phyloP scores from a whole-genome alignment of 75 land plant genomes.

The Picea sitchensis region DNA sequence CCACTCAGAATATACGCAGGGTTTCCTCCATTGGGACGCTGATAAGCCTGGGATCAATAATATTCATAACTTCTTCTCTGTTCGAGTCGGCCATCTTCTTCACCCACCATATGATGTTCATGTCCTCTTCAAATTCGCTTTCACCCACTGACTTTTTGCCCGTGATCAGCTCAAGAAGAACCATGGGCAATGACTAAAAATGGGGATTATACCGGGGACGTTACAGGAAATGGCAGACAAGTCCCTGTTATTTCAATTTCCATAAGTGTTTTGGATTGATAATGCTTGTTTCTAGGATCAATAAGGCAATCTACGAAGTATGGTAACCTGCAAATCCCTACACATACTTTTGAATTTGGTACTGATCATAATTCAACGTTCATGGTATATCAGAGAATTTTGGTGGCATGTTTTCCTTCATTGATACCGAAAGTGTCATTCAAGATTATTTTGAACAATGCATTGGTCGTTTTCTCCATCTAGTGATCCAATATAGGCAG shows the following conservation, averaged over 20 bases:
- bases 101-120: too few relatives aligned
- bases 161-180: too few relatives aligned
- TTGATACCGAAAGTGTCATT: slow-evolving; percentile 72
- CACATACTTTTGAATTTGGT: slow-evolving; percentile 91
- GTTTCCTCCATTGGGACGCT: too few relatives aligned
- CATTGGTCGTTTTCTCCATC: slow-evolving; percentile 87
- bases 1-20: not conserved
- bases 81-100: too few relatives aligned
- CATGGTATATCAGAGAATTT: slow-evolving; percentile 18
- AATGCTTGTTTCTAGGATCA: slow-evolving; percentile 49
- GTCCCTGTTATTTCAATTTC: slow-evolving; percentile 3
- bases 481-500: slow-evolving; percentile 71
- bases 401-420: slow-evolving; percentile 91
- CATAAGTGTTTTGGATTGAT: slow-evolving; percentile 19
- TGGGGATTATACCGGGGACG: too few relatives aligned
- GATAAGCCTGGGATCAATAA: too few relatives aligned
- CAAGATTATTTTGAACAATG: slow-evolving; percentile 97
- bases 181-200: too few relatives aligned
- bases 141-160: too few relatives aligned
- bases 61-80: too few relatives aligned
- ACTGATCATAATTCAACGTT: slow-evolving; percentile 70
- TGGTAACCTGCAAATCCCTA: slow-evolving; percentile 53
- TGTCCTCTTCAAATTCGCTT: too few relatives aligned
- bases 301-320: slow-evolving; percentile 16
- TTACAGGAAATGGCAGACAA: not conserved